phyloP scores from a whole-genome alignment of 495 filamentous ascomycete species.

The Hypomontagnella submonticulosa region DNA sequence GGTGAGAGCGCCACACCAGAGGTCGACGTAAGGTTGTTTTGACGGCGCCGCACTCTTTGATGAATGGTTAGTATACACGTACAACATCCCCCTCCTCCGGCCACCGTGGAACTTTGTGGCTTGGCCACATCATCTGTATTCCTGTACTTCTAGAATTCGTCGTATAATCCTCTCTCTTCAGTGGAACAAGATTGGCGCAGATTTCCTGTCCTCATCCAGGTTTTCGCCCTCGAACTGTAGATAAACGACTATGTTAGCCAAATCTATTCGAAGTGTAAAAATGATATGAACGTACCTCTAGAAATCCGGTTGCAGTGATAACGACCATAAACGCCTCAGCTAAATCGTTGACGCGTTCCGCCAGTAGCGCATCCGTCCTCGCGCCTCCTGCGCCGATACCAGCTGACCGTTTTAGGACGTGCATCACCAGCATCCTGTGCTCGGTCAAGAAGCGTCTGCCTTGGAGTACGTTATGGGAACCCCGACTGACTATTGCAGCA shows the following conservation, averaged over 20 bases:
- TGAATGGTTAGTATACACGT: too few species aligned
- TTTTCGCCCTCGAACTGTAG: conserved; percentile 57
- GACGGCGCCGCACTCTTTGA: too few species aligned
- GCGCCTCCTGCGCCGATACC: conserved; percentile 70
- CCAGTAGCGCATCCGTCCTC: conserved; percentile 50
- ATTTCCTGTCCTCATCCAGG: conserved; percentile 35
- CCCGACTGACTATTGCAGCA: conserved; percentile 78
- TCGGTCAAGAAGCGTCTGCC: conserved; percentile 79
- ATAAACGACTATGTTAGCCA: conserved; percentile 38
- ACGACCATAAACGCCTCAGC: conserved; percentile 68
- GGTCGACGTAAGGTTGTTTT: too few species aligned
- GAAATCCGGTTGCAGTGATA: conserved; percentile 67
- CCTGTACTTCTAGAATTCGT: background rate
- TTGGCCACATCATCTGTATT: conserved; percentile 8
- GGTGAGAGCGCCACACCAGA: conserved; percentile 3
- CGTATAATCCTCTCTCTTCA: conserved; percentile 24
- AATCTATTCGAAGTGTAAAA: conserved; percentile 4
- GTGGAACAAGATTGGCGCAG: conserved; percentile 41
- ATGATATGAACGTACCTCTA: conserved; percentile 60
- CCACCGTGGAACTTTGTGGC: conserved; percentile 1
- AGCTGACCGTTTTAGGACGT: conserved; percentile 90
- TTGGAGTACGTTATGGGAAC: conserved; percentile 83
- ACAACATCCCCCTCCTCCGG: background rate
- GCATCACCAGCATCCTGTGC: conserved; percentile 81
- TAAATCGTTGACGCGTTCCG: conserved; percentile 63